Evolutionary conservation across 805 yeast genomes (phyloP).

Genomic region (Candida sphagnicola): DNA sequence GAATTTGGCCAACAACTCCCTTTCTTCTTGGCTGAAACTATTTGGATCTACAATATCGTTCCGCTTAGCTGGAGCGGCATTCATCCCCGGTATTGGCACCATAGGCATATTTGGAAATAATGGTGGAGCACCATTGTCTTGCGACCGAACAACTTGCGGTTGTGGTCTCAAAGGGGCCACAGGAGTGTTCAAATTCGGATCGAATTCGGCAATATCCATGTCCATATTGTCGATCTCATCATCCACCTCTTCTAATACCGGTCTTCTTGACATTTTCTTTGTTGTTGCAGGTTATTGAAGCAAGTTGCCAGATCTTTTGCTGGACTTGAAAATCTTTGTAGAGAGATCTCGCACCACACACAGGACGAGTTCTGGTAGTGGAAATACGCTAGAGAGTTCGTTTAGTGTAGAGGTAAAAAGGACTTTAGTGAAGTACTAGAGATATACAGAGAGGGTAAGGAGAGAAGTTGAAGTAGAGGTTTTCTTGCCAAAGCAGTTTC

Average conservation of each 20-base stretch:
- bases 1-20: slow-evolving; percentile 61
- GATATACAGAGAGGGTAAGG: too few species aligned
- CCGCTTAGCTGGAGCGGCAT: slow-evolving; percentile 12
- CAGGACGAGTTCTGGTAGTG: too few species aligned
- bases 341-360: too few species aligned
- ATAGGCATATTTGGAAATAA: slow-evolving; percentile 26
- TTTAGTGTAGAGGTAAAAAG: too few species aligned
- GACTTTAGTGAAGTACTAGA: too few species aligned
- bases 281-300: too few species aligned
- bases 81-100: slow-evolving; percentile 8
- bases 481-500: too few species aligned
- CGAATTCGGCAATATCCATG: slow-evolving; percentile 90
- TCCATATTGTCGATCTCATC: slow-evolving; percentile 89
- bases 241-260: slow-evolving; percentile 71
- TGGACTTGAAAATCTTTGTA: too few species aligned
- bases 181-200: slow-evolving; percentile 61
- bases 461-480: too few species aligned
- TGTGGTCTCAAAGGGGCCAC: slow-evolving; percentile 61
- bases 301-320: too few species aligned
- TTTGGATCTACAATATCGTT: slow-evolving; percentile 28
- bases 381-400: too few species aligned
- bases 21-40: slow-evolving; percentile 49
- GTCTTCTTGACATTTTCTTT: slow-evolving; percentile 43
- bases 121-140: slow-evolving; percentile 39
- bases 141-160: slow-evolving; percentile 60